Base-by-base conservation (phyloP, 768 basidiomycete genomes). In the Saitozyma sp. region DNA sequence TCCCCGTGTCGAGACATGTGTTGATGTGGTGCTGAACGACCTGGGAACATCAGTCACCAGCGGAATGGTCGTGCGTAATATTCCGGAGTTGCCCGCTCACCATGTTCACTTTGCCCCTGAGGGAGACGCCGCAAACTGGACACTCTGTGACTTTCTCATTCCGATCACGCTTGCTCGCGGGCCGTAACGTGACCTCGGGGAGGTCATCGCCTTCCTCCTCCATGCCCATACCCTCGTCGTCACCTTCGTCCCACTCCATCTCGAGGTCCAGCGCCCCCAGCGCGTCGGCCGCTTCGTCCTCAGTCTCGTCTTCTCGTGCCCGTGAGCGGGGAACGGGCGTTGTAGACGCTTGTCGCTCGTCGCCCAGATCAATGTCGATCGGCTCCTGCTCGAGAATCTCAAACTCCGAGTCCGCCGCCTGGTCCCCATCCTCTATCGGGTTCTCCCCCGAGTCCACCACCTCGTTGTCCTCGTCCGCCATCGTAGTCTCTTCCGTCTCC, bases 201-300 rank as follows among this genome's bases (percentile, higher is more conserved):
- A 16, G 37, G 14, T 67, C 70, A n/a, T 74, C 73, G 7, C 59
- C 75, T 50, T 71, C 71, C 40, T 78, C 72, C n/a, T 79, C 78
- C 58, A 80, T 71, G 17, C 77, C 67, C 61, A 76, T 78, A 8
- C 83, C 76, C 75, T 88, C 91, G 66, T 92, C 91, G 67, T 91
- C 90, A 10, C 85, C 89, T 69, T 81, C 86, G 49, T 82, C 85
- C 89, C 90, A 91, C 8, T 86, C 86, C 40, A 84, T 84, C 16
- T 81, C 81, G 14, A 68, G 49, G 16, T 59, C 58, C 14, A 58
- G 41, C 13, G 45, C 13, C 13, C 45, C 45, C 11, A 11, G 13
- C 13, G 45, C 45, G 10, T 63, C 43, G 10, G 53, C 62, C 9
- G 62, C 45, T 14, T 20, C 39, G 17, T 50, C 57, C 57, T 46